A percentile compares a stretch with the other conserved stretches of the same genome.
These are phyloP conservation scores for Karstenula rhodostoma DNA, from an alignment of 2,329 filamentous ascomycete species.

Conservation along the genomic window DNA sequence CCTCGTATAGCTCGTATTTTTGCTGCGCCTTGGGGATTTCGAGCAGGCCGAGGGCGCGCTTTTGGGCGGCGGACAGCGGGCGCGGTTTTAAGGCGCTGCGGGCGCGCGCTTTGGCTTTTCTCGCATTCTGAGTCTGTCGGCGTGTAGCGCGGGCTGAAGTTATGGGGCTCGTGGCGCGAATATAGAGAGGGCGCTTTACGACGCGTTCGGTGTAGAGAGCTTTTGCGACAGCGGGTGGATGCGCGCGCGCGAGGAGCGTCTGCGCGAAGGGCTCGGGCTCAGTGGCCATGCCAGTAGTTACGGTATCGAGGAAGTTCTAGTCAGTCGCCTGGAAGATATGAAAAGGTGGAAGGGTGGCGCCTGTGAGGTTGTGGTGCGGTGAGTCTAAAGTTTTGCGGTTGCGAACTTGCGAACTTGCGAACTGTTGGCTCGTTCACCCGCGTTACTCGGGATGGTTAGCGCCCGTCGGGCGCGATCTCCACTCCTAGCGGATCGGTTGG, in stretches of 20 bases:
- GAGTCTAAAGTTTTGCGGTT: neutral
- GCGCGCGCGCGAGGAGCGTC: slow-evolving; percentile 77
- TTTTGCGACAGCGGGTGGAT: slow-evolving; percentile 74
- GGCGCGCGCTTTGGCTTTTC: slow-evolving; percentile 39
- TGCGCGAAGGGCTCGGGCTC: slow-evolving; percentile 35
- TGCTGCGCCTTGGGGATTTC: slow-evolving; percentile 73
- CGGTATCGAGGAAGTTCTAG: neutral
- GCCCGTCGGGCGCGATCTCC: neutral
- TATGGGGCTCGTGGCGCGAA: slow-evolving; percentile 77
- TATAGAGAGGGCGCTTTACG: slow-evolving; percentile 79
- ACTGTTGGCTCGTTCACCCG: slow-evolving; percentile 5
- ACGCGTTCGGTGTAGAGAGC: slow-evolving; percentile 84
- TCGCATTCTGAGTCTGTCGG: slow-evolving; percentile 62
- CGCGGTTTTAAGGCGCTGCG: slow-evolving; percentile 61
- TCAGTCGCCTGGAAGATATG: neutral
- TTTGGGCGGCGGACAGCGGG: slow-evolving; percentile 81
- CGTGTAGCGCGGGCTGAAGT: slow-evolving; percentile 50
- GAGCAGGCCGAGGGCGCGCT: slow-evolving; percentile 76
- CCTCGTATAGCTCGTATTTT: slow-evolving; percentile 79
- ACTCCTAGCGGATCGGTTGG: neutral
- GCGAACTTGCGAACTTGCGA: neutral
- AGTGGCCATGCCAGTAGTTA: slow-evolving; percentile 24
- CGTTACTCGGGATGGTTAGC: neutral
- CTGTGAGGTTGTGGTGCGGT: neutral
- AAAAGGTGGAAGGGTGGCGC: neutral